These are phyloP conservation scores for Marasmius tenuissimus DNA, from an alignment of 1,284 basidiomycete species.

Conservation along the genomic window DNA sequence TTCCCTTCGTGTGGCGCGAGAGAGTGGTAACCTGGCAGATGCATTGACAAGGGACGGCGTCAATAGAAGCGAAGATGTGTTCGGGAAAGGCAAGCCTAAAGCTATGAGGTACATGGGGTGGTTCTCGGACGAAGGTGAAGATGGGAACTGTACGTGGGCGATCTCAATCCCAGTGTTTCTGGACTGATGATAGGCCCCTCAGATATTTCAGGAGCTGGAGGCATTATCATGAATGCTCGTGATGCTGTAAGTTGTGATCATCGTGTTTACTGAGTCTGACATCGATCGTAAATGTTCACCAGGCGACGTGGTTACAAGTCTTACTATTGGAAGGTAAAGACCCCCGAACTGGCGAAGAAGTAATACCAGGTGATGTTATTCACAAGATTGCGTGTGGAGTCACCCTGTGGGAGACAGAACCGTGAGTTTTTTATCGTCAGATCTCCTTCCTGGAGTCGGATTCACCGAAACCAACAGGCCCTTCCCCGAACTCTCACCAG, in stretches of 20 bases:
- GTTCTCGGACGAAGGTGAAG: conserved; percentile 8
- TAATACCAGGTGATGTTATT: conserved; percentile 19
- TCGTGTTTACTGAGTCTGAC: neutral
- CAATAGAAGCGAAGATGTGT: conserved; percentile 9
- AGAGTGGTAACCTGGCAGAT: conserved; percentile 22
- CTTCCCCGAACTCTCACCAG: conserved; percentile 13
- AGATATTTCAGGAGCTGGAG: conserved; percentile 15
- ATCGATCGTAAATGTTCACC: neutral
- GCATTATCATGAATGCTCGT: conserved; percentile 16
- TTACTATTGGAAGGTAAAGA: conserved; percentile 18
- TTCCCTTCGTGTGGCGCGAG: conserved; percentile 21
- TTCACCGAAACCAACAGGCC: neutral
- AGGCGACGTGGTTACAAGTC: conserved; percentile 21
- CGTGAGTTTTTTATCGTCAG: conserved; percentile 6
- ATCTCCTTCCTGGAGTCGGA: neutral
- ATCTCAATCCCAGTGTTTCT: neutral
- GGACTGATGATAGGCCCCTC: neutral
- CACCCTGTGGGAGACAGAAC: conserved; percentile 7
- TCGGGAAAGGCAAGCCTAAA: conserved; percentile 10
- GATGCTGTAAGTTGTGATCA: conserved; percentile 8
- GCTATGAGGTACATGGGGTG: conserved; percentile 1
- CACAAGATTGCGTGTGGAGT: conserved; percentile 15
- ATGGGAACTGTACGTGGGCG: conserved; percentile 14
- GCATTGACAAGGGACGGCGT: conserved; percentile 16
- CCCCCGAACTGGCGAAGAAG: conserved; percentile 13